These are phyloP conservation scores for Trichoderma koningiopsis DNA, from an alignment of 2,329 filamentous ascomycete species.

Conservation along the genomic window DNA sequence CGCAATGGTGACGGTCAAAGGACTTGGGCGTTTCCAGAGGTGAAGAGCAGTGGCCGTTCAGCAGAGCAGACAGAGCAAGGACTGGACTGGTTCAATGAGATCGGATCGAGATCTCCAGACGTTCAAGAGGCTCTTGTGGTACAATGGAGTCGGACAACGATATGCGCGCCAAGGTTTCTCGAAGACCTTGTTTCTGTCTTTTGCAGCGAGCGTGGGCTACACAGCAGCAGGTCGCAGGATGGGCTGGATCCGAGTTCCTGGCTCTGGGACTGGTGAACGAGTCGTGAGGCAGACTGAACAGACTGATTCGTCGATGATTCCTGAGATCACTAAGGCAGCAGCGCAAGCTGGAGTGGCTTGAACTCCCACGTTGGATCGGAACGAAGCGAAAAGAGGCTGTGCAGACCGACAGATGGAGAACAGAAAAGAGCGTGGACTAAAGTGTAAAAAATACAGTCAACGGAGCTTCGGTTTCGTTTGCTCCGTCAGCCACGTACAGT, in stretches of 20 bases:
- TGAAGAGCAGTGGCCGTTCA: neutral
- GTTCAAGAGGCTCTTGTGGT: neutral
- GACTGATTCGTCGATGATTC: neutral
- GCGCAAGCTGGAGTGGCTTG: constrained; percentile 1
- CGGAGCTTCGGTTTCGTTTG: neutral
- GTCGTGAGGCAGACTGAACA: constrained; percentile 4
- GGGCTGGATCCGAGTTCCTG: neutral
- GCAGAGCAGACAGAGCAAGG: neutral
- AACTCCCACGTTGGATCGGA: neutral
- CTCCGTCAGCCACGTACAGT: neutral
- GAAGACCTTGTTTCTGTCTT: neutral
- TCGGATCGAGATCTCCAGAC: neutral
- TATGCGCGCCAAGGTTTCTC: neutral
- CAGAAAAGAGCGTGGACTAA: neutral
- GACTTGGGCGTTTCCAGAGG: neutral
- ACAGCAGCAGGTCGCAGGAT: constrained; percentile 4
- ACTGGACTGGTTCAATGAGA: neutral
- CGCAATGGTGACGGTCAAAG: neutral
- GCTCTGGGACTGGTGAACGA: neutral
- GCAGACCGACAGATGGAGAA: neutral
- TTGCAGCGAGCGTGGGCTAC: neutral
- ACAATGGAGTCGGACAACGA: neutral
- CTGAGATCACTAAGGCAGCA: neutral
- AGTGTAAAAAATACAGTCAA: neutral
- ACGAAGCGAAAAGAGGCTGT: constrained; percentile 16